Percentiles rank a stretch among this genome's conserved stretches.
phyloP scores from a whole-genome alignment of 2,329 filamentous ascomycete species.

The Exserohilum rostratum region DNA sequence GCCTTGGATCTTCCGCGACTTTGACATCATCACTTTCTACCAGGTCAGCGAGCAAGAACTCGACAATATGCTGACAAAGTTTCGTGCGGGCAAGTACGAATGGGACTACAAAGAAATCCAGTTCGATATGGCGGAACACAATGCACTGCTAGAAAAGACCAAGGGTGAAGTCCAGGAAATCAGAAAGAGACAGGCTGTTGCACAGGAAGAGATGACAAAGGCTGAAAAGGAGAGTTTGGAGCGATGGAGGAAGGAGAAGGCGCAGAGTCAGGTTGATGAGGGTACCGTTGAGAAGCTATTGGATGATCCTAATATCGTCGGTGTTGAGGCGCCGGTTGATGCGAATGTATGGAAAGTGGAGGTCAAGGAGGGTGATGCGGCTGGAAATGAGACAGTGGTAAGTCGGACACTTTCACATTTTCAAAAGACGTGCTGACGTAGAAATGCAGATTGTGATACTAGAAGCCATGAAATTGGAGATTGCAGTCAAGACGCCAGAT shows the following conservation, averaged over 20 bases:
- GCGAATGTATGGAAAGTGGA: slow-evolving; percentile 56
- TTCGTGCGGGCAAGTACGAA: slow-evolving; percentile 58
- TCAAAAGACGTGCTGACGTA: background rate
- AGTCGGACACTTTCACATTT: slow-evolving; percentile 1
- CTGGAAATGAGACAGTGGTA: slow-evolving; percentile 44
- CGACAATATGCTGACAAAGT: slow-evolving; percentile 55
- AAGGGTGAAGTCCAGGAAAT: slow-evolving; percentile 56
- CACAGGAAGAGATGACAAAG: slow-evolving; percentile 57
- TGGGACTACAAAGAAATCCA: slow-evolving; percentile 57
- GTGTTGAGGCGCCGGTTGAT: slow-evolving; percentile 53
- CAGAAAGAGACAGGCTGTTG: slow-evolving; percentile 53
- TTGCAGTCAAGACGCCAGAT: slow-evolving; percentile 51
- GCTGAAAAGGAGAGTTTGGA: slow-evolving; percentile 55
- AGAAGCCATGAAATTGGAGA: slow-evolving; percentile 56
- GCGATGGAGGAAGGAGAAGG: slow-evolving; percentile 53
- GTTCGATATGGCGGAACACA: slow-evolving; percentile 64
- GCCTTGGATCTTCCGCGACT: slow-evolving; percentile 64
- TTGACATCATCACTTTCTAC: slow-evolving; percentile 63
- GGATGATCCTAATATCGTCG: slow-evolving; percentile 49
- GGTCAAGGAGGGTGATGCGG: slow-evolving; percentile 46
- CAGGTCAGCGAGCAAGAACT: slow-evolving; percentile 60
- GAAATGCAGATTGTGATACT: slow-evolving; percentile 47
- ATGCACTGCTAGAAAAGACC: slow-evolving; percentile 55
- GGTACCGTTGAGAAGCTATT: slow-evolving; percentile 58
- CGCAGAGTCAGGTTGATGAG: slow-evolving; percentile 53